Evolutionary conservation across 176 grass and related monocot genomes (phyloP), one percentile per base, ranked within the genome.

Genomic region (Oryza punctata): DNA sequence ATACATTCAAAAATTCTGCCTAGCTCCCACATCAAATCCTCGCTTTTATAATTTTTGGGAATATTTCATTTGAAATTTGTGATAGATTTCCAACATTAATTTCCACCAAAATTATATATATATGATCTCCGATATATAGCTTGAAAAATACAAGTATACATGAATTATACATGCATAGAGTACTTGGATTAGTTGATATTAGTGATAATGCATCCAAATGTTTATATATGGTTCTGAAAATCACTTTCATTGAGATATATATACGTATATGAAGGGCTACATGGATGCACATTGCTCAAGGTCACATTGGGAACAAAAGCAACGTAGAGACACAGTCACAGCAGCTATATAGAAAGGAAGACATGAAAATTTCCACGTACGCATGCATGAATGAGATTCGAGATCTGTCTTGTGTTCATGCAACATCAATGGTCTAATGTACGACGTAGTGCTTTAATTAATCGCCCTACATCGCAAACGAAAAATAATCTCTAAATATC

Each of bases 311-410:
- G 74, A 89, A 81, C 11, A 24, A 73, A 59, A 59, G 25, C 54
- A 77, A 85, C 88, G 88, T 82, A 85, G 75, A 82, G 78, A 85
- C 88, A 89, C 83, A 25, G 54, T 80, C 81, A 83, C 77, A 64
- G 50, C 30, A 57, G 16, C 18, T 44, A 70, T 21, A 45, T 72
- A 59, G 82, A 24, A 30, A 68, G 76, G 82, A 87, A 80, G 63
- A 80, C 84, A 70, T 47, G 38, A 73, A 33, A 80, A 76, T 57
- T 84, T 75, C 25, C 24, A 84, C 61, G 44, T 32, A 82, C 80
- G 60, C 67, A 78, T 75, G 76, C 76, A 57, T 66, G 18, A 45
- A 75, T 57, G 8, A 52, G 30, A 13, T 72, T 89, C 64, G 80
- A 78, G 75, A 78, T 63, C 24, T 16, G 12, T 21, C 65, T 82